Evolutionary conservation across 2,329 filamentous ascomycete species (phyloP), one percentile per base, ranked within the genome.

Genomic region (Calonectria pseudoreteaudii): DNA sequence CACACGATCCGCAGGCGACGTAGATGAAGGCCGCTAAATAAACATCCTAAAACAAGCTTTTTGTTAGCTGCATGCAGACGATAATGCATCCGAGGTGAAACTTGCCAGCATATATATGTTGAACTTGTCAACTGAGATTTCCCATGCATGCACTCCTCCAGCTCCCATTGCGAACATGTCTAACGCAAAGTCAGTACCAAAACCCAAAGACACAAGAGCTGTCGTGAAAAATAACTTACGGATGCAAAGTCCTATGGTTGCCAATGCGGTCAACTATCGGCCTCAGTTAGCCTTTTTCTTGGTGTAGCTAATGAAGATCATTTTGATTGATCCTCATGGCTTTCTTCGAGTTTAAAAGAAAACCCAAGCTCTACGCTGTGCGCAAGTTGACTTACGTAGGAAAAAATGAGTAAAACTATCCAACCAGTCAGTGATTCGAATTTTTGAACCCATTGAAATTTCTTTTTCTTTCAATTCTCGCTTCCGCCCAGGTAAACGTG

Each of bases 1-100:
- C 82, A 23, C 84, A 80, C 3, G 81, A 82, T 16, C 81, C 82
- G 44, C 83, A 82, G 20, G 83, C 71, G n/a, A 84, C 80, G 68
- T 84, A 86, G 30, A 86, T 74, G 9, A 78, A 77, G 0, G 78
- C 75, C 0, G 79, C 71, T 7, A 83, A 69, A 34, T 82, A 82
- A 4, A 82, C 77, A 34, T 80, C 76, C 81, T 83, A 10, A 5
- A 18, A 0, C 23, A 20, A 34, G 3, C 6, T 23, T 13, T 9
- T 13, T 9, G 60, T 77, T 58, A 74, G 53, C n/a, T 23, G 11
- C 34, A 4, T 66, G 3, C 1, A 18, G 7, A n/a, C 14, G 20
- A 9, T 7, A 44, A 28, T 23, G 26, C n/a, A 68, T 3, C 5
- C 20, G 10, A 31, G 9, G 14, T 8, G 16, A 14, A n/a, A 60